These are phyloP conservation scores for Ilyonectria mors-panacis DNA, from an alignment of 2,329 filamentous ascomycete genomes.

Conservation along the genomic window DNA sequence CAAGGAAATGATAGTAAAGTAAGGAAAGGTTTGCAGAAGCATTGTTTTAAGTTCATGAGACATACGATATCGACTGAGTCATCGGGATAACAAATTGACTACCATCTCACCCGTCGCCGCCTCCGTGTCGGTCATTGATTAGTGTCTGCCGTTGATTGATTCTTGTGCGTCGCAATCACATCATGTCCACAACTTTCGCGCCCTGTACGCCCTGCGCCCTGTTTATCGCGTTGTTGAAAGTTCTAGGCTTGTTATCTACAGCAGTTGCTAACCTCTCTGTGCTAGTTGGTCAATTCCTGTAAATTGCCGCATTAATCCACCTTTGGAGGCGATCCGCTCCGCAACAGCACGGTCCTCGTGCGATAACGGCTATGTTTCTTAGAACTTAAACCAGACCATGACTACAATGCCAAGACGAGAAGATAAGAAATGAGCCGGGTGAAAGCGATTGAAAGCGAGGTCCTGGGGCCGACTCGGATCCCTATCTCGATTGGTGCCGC, in stretches of 20 bases:
- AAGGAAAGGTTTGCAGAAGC: too few species aligned
- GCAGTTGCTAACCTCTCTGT: neutral
- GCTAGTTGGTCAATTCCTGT: neutral
- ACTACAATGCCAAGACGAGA: neutral
- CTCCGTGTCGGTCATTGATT: too few species aligned
- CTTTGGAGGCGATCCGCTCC: neutral
- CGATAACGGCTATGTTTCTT: neutral
- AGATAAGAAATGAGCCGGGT: conserved; percentile 24
- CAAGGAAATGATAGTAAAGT: too few species aligned
- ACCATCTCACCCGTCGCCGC: too few species aligned
- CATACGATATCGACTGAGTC: too few species aligned
- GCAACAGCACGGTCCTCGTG: neutral
- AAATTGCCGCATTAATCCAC: neutral
- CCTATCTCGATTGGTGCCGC: conserved; percentile 1
- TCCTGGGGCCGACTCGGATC: neutral
- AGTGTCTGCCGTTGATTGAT: too few species aligned
- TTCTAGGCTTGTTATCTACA: neutral
- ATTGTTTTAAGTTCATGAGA: too few species aligned
- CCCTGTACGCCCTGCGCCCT: too few species aligned
- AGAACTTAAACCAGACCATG: neutral
- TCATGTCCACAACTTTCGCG: too few species aligned
- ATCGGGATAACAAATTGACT: too few species aligned
- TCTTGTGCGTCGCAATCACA: too few species aligned
- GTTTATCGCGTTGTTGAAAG: too few species aligned
- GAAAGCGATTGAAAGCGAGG: conserved; percentile 18